Evolutionary conservation across 2,329 filamentous ascomycete genomes (phyloP).

Genomic region (Ophiostoma perfectum): DNA sequence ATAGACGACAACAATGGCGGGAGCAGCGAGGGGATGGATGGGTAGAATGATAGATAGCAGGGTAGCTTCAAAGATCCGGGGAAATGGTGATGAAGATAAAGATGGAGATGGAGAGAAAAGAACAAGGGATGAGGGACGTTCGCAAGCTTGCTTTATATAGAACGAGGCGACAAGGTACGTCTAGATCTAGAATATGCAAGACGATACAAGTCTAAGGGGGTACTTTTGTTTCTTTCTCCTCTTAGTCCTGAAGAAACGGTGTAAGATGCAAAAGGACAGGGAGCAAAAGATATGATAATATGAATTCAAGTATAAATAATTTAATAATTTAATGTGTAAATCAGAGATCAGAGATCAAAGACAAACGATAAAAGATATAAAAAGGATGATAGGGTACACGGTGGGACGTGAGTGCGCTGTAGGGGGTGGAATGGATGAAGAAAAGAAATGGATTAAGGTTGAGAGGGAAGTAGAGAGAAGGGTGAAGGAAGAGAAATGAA

Average conservation of each 20-base stretch:
- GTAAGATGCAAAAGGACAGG: constrained; percentile 6
- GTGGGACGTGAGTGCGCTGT: background rate
- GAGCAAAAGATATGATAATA: background rate
- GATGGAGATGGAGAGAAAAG: background rate
- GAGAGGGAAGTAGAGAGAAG: background rate
- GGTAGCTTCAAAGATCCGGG: background rate
- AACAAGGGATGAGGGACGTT: background rate
- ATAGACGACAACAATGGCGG: background rate
- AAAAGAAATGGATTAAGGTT: constrained; percentile 4
- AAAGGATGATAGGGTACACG: background rate
- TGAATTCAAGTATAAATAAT: background rate
- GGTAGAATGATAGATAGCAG: background rate
- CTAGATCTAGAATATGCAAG: constrained; percentile 1
- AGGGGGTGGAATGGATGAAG: background rate
- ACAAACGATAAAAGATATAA: background rate
- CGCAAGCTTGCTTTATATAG: constrained; percentile 12
- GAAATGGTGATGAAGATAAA: background rate
- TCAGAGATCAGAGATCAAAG: too few species aligned
- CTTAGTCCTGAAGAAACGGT: constrained; percentile 8
- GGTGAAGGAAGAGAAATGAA: background rate
- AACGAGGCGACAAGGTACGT: background rate
- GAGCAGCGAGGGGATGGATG: background rate
- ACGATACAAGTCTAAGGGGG: background rate
- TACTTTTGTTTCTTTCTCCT: constrained; percentile 5
- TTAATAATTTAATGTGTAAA: too few species aligned